Percentiles rank a stretch among this genome's conserved stretches.
These are phyloP conservation scores for Hyphopichia fennica DNA, from an alignment of 1,139 yeast genomes.

Conservation along the genomic window DNA sequence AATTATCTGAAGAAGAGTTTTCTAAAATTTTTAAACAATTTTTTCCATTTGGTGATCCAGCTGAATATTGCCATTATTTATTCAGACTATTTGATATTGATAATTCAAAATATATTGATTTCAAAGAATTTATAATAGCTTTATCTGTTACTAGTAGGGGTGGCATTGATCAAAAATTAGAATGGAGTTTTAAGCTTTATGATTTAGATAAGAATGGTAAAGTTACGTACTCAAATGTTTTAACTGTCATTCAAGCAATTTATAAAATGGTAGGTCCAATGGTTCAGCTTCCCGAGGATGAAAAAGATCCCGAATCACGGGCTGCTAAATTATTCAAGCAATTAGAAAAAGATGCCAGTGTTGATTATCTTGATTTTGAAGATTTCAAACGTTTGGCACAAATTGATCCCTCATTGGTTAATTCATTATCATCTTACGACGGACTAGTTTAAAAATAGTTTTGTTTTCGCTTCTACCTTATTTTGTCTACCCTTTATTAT, in stretches of 20 bases:
- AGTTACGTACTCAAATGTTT: slow-evolving; percentile 74
- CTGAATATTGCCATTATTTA: slow-evolving; percentile 84
- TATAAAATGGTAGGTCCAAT: slow-evolving; percentile 95
- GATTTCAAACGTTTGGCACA: slow-evolving; percentile 84
- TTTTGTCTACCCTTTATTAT: background rate
- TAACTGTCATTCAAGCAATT: slow-evolving; percentile 76
- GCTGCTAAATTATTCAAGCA: slow-evolving; percentile 76
- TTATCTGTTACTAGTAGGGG: slow-evolving; percentile 90
- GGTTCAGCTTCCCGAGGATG: slow-evolving; percentile 91
- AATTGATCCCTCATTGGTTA: slow-evolving; percentile 76
- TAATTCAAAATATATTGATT: slow-evolving; percentile 78
- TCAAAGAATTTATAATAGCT: slow-evolving; percentile 89
- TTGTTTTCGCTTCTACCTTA: background rate
- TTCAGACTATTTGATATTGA: slow-evolving; percentile 89
- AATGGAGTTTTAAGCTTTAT: slow-evolving; percentile 85
- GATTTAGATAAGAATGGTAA: slow-evolving; percentile 79
- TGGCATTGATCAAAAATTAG: slow-evolving; percentile 76
- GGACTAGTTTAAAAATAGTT: slow-evolving; percentile 69
- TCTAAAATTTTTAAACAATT: slow-evolving; percentile 91
- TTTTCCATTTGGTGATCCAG: slow-evolving; percentile 97
- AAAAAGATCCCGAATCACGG: slow-evolving; percentile 85
- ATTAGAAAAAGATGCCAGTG: slow-evolving; percentile 70
- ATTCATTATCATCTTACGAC: slow-evolving; percentile 78
- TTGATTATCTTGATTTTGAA: slow-evolving; percentile 62
- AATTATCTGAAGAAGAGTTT: slow-evolving; percentile 82